Evolutionary conservation across 495 filamentous ascomycete species (phyloP).

Genomic region (Aspergillus steynii): DNA sequence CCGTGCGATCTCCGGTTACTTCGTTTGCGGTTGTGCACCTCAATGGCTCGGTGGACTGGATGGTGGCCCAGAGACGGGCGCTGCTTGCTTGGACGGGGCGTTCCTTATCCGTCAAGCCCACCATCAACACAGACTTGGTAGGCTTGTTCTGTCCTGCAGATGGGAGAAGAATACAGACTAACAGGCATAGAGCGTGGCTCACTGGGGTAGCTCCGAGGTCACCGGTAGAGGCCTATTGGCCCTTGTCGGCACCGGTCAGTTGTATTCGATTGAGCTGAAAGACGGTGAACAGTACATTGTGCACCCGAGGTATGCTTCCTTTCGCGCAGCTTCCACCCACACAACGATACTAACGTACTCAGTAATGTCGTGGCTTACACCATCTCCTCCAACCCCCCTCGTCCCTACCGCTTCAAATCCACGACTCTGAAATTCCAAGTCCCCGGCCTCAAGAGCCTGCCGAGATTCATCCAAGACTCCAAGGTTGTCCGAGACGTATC

Average conservation of each 20-base stretch:
- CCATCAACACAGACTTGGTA: constrained; percentile 71
- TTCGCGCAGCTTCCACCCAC: neutral
- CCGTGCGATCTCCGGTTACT: constrained; percentile 78
- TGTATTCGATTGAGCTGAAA: constrained; percentile 77
- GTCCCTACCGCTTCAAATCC: constrained; percentile 82
- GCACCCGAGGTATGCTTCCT: constrained; percentile 63
- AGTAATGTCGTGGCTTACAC: constrained; percentile 90
- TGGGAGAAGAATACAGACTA: constrained; percentile 30
- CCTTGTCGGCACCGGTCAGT: constrained; percentile 78
- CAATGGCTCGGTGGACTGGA: constrained; percentile 96
- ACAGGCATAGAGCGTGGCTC: constrained; percentile 65
- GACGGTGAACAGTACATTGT: constrained; percentile 83
- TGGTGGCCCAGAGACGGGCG: constrained; percentile 79
- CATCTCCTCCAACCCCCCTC: constrained; percentile 67
- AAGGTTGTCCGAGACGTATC: constrained; percentile 72
- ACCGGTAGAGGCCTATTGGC: constrained; percentile 87
- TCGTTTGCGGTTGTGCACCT: constrained; percentile 85
- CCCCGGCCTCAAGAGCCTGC: constrained; percentile 58
- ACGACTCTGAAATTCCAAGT: constrained; percentile 76
- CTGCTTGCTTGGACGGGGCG: constrained; percentile 96
- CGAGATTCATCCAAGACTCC: constrained; percentile 56
- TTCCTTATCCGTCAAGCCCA: constrained; percentile 72
- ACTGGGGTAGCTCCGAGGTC: constrained; percentile 88
- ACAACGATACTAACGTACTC: constrained; percentile 20
- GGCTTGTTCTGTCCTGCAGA: constrained; percentile 14